Base-by-base conservation (phyloP, 2,329 filamentous ascomycete species). In the Aspergillus hortae region DNA sequence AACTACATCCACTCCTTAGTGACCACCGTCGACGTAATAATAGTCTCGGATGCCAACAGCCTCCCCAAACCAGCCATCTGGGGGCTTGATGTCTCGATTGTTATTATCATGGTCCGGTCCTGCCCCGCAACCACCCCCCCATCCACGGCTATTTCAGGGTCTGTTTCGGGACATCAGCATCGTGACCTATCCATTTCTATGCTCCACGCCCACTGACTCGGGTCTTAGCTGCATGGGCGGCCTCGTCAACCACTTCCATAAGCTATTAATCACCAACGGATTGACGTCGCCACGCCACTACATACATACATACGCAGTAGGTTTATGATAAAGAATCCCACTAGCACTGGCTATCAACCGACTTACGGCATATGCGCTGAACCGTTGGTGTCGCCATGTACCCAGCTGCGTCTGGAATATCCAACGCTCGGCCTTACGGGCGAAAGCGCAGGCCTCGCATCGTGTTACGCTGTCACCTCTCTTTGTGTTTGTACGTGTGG, bases 391-490 rank as follows among this genome's bases (percentile, higher is more conserved):
- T 42, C 40, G 15, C 40, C 40, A 42, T 42, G 40, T 25, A 42
- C 6, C 40, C 30, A 21, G 44, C 45, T 42, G 32, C 25, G 41
- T 36, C 38, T 19, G 30, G 41, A 52, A 52, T 44, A 44, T 43
- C 44, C 11, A 27, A 44, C 44, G 14, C 45, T 41, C 45, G 23
- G 35, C 50, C 50, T 48, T 40, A 33, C 11, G 19, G 6, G 21
- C 41, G 25, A 19, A 46, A 44, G 6, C 23, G 23, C 23, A 23
- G 23, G 23, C 23, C 4, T 21, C 19, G 44, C 4, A 30, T 9
- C 14, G 32, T 52, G 44, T 23, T 33, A 51, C 49, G 35, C 38
- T 33, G 23, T 44, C 42, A 41, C 41, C 33, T 33, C 46, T 42
- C 25, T 33, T 43, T 40, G 4, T 49, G 15, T 40, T 36, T 27